Evolutionary conservation across 1,284 basidiomycete genomes (phyloP).

Genomic region (Trichosporon faecale): DNA sequence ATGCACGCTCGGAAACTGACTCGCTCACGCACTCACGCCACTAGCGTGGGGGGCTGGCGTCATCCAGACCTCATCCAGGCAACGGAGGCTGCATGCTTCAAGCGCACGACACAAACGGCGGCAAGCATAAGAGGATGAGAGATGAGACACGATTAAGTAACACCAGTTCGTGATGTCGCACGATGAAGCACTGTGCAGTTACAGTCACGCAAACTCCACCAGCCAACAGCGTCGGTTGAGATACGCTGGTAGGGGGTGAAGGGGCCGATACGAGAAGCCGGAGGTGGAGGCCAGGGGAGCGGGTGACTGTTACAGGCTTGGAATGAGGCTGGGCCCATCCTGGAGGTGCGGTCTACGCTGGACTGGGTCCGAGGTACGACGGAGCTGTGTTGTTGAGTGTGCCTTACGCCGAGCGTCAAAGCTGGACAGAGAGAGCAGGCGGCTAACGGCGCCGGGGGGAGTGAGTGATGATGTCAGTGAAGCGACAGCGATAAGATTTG

Average conservation of each 20-base stretch:
- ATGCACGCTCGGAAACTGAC: background rate
- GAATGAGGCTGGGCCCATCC: background rate
- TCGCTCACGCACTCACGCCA: background rate
- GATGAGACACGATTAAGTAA: background rate
- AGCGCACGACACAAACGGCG: background rate
- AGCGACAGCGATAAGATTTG: background rate
- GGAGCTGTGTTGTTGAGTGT: background rate
- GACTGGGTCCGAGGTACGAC: background rate
- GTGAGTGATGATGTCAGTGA: background rate
- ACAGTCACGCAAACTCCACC: background rate
- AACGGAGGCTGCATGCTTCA: background rate
- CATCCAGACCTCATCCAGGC: background rate
- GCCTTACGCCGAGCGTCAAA: background rate
- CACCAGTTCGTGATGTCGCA: background rate
- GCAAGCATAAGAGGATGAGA: background rate
- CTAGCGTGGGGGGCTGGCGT: background rate
- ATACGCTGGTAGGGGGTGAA: background rate
- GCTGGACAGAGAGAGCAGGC: background rate
- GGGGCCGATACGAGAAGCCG: background rate
- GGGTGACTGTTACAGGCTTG: background rate
- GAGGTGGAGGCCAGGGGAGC: background rate
- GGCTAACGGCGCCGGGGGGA: background rate
- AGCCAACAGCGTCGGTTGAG: background rate
- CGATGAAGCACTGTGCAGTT: background rate
- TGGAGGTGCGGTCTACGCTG: background rate